Conservation (phyloP, 495 filamentous ascomycete species). For the Oidiodendron maius region DNA sequence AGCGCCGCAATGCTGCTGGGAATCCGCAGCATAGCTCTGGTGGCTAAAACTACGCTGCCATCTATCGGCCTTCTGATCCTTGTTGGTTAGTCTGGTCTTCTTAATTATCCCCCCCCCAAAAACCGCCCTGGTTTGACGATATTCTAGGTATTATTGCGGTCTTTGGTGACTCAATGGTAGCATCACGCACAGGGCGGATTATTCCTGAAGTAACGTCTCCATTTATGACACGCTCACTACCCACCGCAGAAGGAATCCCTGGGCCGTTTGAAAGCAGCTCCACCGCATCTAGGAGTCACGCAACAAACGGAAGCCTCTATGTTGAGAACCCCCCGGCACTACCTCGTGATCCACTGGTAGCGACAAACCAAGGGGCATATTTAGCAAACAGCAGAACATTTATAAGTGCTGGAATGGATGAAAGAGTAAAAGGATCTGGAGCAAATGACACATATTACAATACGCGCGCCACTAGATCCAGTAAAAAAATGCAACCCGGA, state of each 20-base stretch:
- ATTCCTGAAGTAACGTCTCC: conserved; percentile 22
- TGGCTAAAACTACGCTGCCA: conserved; percentile 42
- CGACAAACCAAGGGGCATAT: conserved; percentile 8
- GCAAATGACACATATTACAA: conserved; percentile 2
- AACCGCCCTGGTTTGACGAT: not conserved
- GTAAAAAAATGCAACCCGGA: too few species aligned
- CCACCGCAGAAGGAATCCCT: conserved; percentile 13
- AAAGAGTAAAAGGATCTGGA: conserved; percentile 1
- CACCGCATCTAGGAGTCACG: conserved; percentile 11
- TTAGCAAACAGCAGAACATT: conserved; percentile 14
- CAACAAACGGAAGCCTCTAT: conserved; percentile 16
- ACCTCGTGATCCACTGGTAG: conserved; percentile 14
- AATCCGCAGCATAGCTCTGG: conserved; percentile 29
- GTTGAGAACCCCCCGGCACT: conserved; percentile 18
- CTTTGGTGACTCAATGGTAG: conserved; percentile 23
- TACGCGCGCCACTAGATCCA: too few species aligned
- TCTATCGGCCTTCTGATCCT: conserved; percentile 40
- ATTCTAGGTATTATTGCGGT: conserved; percentile 29
- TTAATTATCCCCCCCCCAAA: too few species aligned
- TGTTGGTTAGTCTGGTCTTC: conserved; percentile 30
- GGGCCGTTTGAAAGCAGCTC: conserved; percentile 7
- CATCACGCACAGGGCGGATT: conserved; percentile 14
- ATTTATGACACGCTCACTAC: conserved; percentile 12
- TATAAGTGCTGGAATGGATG: conserved; percentile 14
- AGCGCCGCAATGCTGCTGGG: conserved; percentile 44